Conservation (phyloP, 257 asterid species). For the Asclepias syriaca region DNA sequence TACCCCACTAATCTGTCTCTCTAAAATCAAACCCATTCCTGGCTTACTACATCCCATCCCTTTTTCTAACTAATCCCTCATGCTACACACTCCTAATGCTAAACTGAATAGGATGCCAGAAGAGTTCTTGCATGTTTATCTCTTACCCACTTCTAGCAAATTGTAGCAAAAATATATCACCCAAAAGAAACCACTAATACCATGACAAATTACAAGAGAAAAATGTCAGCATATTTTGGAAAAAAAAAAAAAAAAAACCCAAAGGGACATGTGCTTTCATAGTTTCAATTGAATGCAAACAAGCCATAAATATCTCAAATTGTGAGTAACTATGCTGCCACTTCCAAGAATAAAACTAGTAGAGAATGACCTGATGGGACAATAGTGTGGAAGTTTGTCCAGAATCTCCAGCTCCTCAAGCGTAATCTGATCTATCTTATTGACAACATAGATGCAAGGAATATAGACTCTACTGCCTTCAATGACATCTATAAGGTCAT, state of each 20-base stretch:
- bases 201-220: not conserved
- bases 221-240: too few relatives aligned
- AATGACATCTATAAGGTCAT: constrained; percentile 95
- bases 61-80: not conserved
- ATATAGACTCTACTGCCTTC: constrained; percentile 94
- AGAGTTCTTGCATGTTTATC: not conserved
- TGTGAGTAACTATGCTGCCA: not conserved
- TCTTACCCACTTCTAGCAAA: not conserved
- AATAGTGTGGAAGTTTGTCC: constrained; percentile 96
- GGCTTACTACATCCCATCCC: not conserved
- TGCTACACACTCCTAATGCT: not conserved
- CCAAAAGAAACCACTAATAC: not conserved
- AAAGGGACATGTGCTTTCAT: not conserved
- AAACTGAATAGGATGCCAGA: not conserved
- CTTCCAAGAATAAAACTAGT: not conserved
- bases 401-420: constrained; percentile 94
- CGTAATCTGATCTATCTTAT: constrained; percentile 96
- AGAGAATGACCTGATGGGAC: constrained; percentile 75
- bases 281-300: not conserved
- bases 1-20: not conserved
- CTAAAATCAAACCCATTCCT: not conserved
- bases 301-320: not conserved
- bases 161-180: not conserved
- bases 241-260: not conserved
- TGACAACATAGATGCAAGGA: constrained; percentile 92